These are phyloP conservation scores for Salix purpurea DNA, from an alignment of 345 rosid genomes.

Conservation along the genomic window DNA sequence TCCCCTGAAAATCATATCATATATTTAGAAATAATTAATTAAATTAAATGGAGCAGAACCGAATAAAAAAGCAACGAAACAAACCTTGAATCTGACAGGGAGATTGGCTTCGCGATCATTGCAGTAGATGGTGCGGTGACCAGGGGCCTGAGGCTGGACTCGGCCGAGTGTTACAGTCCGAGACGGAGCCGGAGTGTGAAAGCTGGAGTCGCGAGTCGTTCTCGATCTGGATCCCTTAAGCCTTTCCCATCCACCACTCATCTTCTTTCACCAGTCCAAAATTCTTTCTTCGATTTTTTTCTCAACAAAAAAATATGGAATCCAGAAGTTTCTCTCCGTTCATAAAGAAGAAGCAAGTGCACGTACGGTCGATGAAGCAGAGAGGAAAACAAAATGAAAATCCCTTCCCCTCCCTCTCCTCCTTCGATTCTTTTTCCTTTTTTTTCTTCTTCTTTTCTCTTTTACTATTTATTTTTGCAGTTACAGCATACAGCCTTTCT, in stretches of 20 bases:
- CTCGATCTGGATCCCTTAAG: slow-evolving; percentile 52
- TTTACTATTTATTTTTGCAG: not conserved
- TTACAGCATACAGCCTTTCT: not conserved
- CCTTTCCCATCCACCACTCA: slow-evolving; percentile 62
- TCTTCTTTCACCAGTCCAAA: slow-evolving; percentile 21
- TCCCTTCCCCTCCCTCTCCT: not conserved
- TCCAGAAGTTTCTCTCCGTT: not conserved
- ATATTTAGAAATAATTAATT: not conserved
- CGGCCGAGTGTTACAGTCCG: slow-evolving; percentile 85
- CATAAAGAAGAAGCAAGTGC: not conserved
- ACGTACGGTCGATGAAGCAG: slow-evolving; percentile 8
- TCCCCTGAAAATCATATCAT: slow-evolving; percentile 53
- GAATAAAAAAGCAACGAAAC: not conserved
- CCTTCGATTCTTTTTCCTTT: not conserved
- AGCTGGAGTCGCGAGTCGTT: slow-evolving; percentile 35
- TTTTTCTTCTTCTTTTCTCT: no score
- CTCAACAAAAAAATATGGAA: not conserved
- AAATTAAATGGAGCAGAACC: not conserved
- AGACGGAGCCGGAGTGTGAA: slow-evolving; percentile 38
- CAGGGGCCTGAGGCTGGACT: slow-evolving; percentile 97
- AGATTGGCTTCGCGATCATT: slow-evolving; percentile 92
- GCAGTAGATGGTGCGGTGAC: slow-evolving; percentile 80
- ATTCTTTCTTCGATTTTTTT: not conserved
- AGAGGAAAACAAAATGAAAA: not conserved
- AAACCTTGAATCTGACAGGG: slow-evolving; percentile 75